Percentiles rank a stretch among this genome's conserved stretches.
Conservation (phyloP, 2,329 filamentous ascomycete species). For the Fusarium veterinarium region DNA sequence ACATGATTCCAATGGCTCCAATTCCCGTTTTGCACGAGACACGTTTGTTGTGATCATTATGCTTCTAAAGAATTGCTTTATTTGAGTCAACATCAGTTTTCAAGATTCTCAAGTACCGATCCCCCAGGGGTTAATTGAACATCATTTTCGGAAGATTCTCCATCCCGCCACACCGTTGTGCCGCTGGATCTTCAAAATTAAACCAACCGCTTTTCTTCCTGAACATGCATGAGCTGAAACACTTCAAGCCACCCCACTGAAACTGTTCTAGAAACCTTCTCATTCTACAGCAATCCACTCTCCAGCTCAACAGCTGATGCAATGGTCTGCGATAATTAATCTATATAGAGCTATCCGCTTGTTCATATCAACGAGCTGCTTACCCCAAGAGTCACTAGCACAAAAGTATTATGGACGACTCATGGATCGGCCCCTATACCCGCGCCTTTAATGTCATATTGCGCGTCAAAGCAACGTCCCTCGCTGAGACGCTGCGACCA, state of each 20-base stretch:
- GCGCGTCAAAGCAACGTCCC: constrained; percentile 15
- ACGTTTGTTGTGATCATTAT: not conserved
- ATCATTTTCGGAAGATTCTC: constrained; percentile 40
- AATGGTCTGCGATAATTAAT: not conserved
- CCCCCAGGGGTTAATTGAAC: not conserved
- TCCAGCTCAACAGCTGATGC: constrained; percentile 25
- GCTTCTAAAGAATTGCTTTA: not conserved
- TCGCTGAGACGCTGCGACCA: constrained; percentile 39
- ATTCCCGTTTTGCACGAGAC: not conserved
- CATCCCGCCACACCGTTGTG: constrained; percentile 36
- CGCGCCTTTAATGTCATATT: constrained; percentile 10
- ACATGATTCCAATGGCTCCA: not conserved
- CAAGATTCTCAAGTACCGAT: not conserved
- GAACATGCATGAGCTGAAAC: constrained; percentile 40
- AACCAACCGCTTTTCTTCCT: constrained; percentile 36
- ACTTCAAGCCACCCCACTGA: constrained; percentile 36
- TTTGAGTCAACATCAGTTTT: not conserved
- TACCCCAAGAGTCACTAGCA: not conserved
- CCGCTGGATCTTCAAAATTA: constrained; percentile 35
- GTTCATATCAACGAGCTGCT: not conserved
- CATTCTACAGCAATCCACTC: constrained; percentile 33
- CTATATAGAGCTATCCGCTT: constrained; percentile 7
- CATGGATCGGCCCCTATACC: constrained; percentile 5
- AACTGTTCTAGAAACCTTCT: constrained; percentile 46
- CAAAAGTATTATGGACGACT: not conserved